Evolutionary conservation across 176 grass and related monocot species (phyloP).

Genomic region (Bothriochloa decipiens): DNA sequence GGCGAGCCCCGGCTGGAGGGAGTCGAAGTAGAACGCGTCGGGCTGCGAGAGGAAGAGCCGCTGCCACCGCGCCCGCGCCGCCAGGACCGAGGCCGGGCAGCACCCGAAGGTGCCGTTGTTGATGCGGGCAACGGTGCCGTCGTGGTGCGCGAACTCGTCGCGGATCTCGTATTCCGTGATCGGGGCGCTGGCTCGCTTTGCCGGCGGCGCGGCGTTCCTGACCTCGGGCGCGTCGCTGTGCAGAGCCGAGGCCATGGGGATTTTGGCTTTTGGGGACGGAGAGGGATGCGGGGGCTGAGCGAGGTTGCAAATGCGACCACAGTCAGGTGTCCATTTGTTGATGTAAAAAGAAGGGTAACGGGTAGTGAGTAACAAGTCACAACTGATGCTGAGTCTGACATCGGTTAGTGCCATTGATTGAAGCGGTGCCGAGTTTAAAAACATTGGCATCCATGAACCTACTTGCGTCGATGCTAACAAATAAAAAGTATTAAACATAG

Average conservation of each 20-base stretch:
- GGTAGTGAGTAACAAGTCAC: no score
- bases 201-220: conserved; percentile 9
- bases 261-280: neutral
- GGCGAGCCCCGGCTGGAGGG: conserved; percentile 55
- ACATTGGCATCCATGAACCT: no score
- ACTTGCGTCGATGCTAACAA: no score
- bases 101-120: conserved; percentile 85
- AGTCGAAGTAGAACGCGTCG: conserved; percentile 72
- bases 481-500: no score
- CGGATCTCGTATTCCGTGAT: conserved; percentile 44
- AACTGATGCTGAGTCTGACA: no score
- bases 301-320: neutral
- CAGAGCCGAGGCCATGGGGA: conserved; percentile 15
- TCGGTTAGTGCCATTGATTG: no score
- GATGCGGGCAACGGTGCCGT: conserved; percentile 53
- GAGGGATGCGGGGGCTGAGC: neutral
- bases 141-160: conserved; percentile 74
- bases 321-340: neutral
- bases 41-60: conserved; percentile 63
- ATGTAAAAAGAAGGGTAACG: neutral
- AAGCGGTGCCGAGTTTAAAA: no score
- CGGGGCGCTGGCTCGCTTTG: conserved; percentile 17
- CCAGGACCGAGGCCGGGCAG: conserved; percentile 57
- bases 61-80: conserved; percentile 55
- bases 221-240: conserved; percentile 14